Conservation (phyloP, 371 early-diverging fungal species). For the Rhizomucor pusillus region DNA sequence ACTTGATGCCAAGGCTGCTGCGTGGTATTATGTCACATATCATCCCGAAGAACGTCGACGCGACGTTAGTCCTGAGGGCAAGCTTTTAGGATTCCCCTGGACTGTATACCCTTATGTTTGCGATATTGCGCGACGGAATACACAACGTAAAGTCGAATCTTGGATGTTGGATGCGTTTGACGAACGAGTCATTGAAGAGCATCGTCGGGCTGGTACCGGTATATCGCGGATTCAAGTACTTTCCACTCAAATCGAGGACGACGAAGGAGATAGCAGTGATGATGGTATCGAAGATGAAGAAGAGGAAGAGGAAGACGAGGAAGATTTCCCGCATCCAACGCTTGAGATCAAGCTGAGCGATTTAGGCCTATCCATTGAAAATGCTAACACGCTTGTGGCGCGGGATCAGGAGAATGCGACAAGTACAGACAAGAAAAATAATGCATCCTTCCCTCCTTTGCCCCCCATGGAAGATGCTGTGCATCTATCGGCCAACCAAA, state of each 20-base stretch:
- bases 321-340: neutral
- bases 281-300: neutral
- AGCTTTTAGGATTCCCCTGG: slow-evolving; percentile 68
- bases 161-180: slow-evolving; percentile 9
- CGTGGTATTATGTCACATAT: slow-evolving; percentile 79
- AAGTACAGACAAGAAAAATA: too few relatives aligned
- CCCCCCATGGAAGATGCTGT: neutral
- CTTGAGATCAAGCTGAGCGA: neutral
- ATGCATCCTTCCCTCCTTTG: neutral
- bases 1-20: slow-evolving; percentile 61
- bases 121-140: slow-evolving; percentile 41
- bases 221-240: neutral
- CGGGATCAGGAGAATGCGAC: too few relatives aligned
- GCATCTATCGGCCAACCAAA: neutral
- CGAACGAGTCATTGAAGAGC: slow-evolving; percentile 11
- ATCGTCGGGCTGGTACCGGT: neutral
- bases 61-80: slow-evolving; percentile 18
- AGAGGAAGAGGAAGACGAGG: neutral
- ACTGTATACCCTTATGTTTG: slow-evolving; percentile 52
- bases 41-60: slow-evolving; percentile 34
- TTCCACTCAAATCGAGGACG: slow-evolving; percentile 4
- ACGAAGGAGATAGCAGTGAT: neutral
- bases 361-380: neutral
- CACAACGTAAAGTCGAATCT: neutral
- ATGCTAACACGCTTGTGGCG: neutral